A percentile compares a stretch with the other conserved stretches of the same genome.
phyloP scores from a whole-genome alignment of 768 basidiomycete genomes.

The Hericium alpestre region DNA sequence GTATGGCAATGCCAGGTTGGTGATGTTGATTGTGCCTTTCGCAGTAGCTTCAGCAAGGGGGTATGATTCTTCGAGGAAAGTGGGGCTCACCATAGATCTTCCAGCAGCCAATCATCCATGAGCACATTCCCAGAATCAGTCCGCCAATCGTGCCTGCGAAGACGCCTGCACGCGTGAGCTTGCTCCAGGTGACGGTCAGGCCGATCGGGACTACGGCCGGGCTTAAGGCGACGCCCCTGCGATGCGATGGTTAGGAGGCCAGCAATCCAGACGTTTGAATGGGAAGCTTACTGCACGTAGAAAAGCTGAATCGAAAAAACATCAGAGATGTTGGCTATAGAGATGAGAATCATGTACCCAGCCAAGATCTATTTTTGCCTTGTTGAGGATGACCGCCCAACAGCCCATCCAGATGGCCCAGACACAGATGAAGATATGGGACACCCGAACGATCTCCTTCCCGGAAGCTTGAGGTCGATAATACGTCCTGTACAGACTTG shows the following conservation, averaged over 20 bases:
- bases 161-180: slow-evolving; percentile 30
- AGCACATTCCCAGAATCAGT: slow-evolving; percentile 32
- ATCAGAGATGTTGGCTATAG: not conserved
- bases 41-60: not conserved
- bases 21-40: slow-evolving; percentile 19
- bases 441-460: not conserved
- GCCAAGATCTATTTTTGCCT: slow-evolving; percentile 34
- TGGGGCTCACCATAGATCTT: slow-evolving; percentile 28
- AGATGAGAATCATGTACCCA: slow-evolving; percentile 24
- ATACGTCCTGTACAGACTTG: slow-evolving; percentile 6
- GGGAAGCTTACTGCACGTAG: slow-evolving; percentile 32
- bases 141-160: slow-evolving; percentile 32
- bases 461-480: slow-evolving; percentile 2
- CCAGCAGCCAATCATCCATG: slow-evolving; percentile 43
- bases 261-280: not conserved
- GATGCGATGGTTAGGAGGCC: not conserved
- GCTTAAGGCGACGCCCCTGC: slow-evolving; percentile 37
- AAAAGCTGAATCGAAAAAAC: slow-evolving; percentile 22
- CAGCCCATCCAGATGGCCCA: slow-evolving; percentile 27
- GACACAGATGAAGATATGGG: not conserved
- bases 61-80: not conserved
- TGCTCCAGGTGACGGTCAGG: slow-evolving; percentile 37
- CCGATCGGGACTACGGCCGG: slow-evolving; percentile 42
- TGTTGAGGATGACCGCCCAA: slow-evolving; percentile 30
- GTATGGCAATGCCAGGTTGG: slow-evolving; percentile 24